phyloP scores from a whole-genome alignment of 2,329 filamentous ascomycete species.

The Fusarium veterinarium region DNA sequence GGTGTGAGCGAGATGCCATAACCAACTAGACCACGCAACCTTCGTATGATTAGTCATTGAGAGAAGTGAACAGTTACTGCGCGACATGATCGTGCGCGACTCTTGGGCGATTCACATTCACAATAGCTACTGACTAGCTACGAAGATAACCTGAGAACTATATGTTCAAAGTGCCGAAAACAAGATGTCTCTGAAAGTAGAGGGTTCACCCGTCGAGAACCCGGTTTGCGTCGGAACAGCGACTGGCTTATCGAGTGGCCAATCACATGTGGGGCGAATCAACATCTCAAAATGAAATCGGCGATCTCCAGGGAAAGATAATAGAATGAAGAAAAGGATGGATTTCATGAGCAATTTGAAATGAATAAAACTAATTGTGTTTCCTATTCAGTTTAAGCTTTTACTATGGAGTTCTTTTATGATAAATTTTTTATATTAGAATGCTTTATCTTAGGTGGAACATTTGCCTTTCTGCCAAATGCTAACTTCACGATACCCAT shows the following conservation, averaged over 20 bases:
- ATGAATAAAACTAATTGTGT: background rate
- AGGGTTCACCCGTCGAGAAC: background rate
- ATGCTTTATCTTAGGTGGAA: too few species aligned
- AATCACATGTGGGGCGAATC: too few species aligned
- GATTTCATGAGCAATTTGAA: background rate
- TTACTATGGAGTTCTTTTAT: too few species aligned
- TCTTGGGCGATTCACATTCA: rapidly evolving
- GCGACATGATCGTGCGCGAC: rapidly evolving
- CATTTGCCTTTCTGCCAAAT: too few species aligned
- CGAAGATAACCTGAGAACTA: rapidly evolving
- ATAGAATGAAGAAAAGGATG: too few species aligned
- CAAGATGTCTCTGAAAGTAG: background rate
- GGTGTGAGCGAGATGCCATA: conserved; percentile 35
- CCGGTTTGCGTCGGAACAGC: background rate
- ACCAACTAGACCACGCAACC: conserved; percentile 34
- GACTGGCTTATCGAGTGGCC: too few species aligned
- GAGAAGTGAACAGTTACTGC: rapidly evolving
- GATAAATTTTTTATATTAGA: too few species aligned
- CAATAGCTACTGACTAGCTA: rapidly evolving
- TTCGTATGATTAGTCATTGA: rapidly evolving
- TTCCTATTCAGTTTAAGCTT: too few species aligned
- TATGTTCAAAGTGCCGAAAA: rapidly evolving
- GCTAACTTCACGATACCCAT: too few species aligned
- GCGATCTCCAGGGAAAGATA: background rate
- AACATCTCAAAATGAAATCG: rapidly evolving